phyloP scores from a whole-genome alignment of 2,329 filamentous ascomycete species.

The Coleophoma cylindrospora region DNA sequence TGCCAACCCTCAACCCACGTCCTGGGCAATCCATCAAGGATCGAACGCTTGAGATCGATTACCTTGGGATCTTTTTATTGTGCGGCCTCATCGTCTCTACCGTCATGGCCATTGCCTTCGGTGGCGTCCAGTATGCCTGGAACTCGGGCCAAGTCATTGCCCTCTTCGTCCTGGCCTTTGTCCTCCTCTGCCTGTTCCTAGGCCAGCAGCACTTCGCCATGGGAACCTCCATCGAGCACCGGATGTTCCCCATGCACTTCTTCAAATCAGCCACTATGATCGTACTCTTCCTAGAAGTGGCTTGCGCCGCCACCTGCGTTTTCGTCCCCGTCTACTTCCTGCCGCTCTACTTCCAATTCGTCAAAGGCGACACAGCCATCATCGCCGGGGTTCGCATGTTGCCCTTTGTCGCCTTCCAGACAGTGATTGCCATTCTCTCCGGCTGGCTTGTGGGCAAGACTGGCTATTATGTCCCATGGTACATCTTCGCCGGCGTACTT shows the following conservation, averaged over 20 bases:
- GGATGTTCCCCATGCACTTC: constrained; percentile 25
- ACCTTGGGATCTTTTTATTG: constrained; percentile 23
- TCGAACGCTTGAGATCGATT: constrained; percentile 20
- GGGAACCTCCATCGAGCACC: constrained; percentile 17
- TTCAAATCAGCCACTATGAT: constrained; percentile 29
- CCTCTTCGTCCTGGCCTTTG: constrained; percentile 27
- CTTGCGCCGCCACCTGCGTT: constrained; percentile 5
- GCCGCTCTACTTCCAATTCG: constrained; percentile 47
- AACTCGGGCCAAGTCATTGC: constrained; percentile 20
- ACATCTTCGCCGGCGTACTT: constrained; percentile 28
- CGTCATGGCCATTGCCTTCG: constrained; percentile 29
- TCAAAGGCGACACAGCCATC: constrained; percentile 40
- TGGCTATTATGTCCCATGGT: constrained; percentile 36
- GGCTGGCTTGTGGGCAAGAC: constrained; percentile 27
- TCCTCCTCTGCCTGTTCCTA: constrained; percentile 16
- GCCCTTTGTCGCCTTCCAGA: constrained; percentile 29
- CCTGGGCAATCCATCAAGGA: constrained; percentile 17
- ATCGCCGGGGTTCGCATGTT: constrained; percentile 34
- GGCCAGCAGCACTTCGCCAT: constrained; percentile 20
- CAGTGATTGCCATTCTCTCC: constrained; percentile 27
- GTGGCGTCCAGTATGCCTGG: constrained; percentile 26
- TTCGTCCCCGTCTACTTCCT: constrained; percentile 29
- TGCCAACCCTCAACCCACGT: constrained; percentile 32
- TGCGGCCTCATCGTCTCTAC: constrained; percentile 26
- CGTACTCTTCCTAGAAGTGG: neutral